A percentile compares a stretch with the other conserved stretches of the same genome.
These are phyloP conservation scores for Coemansia sp. DNA, from an alignment of 192 early-diverging fungal genomes.

Conservation along the genomic window DNA sequence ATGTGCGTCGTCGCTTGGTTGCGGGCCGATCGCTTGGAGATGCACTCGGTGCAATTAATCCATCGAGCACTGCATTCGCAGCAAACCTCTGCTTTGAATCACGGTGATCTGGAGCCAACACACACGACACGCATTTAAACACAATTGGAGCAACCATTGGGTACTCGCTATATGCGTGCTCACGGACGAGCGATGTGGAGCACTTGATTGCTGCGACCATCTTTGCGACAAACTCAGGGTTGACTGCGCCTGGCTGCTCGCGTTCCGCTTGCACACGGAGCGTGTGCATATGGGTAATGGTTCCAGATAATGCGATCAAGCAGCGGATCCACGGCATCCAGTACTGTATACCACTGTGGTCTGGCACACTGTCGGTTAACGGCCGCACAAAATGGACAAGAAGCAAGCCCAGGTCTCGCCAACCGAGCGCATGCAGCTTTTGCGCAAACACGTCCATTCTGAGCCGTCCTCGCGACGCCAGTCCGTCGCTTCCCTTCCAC, in stretches of 20 bases:
- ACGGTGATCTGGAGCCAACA: neutral
- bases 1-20: conserved; percentile 4
- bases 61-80: conserved; percentile 14
- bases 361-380: neutral
- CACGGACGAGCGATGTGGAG: neutral
- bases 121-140: conserved; percentile 2
- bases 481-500: conserved; percentile 24
- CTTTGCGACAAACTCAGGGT: conserved; percentile 18
- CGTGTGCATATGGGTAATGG: conserved; percentile 31
- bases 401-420: conserved; percentile 38
- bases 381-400: conserved; percentile 20
- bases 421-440: conserved; percentile 10
- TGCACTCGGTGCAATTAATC: conserved; percentile 7
- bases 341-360: neutral
- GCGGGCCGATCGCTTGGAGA: neutral
- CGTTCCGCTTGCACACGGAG: neutral
- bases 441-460: conserved; percentile 11
- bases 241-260: neutral
- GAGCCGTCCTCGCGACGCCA: conserved; percentile 13
- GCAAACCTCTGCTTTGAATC: conserved; percentile 14
- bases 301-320: conserved; percentile 12
- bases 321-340: conserved; percentile 8
- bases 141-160: neutral
- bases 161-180: neutral
- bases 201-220: conserved; percentile 15